Evolutionary conservation across 495 filamentous ascomycete genomes (phyloP).

Genomic region (Penicillium verhagenii): DNA sequence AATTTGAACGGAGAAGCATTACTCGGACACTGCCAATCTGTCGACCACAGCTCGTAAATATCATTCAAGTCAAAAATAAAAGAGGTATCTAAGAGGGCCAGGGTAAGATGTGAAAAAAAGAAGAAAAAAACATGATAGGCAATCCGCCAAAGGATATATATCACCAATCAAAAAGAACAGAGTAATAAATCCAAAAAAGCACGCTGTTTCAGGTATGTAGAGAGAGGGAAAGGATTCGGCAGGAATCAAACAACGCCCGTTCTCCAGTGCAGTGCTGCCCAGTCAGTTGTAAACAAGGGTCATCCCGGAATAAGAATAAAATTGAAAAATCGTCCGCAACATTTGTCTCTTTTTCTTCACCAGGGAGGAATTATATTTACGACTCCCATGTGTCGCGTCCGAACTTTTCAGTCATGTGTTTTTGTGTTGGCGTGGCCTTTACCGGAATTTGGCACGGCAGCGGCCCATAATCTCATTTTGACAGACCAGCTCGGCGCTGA

Average conservation of each 20-base stretch:
- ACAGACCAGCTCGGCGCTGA: conserved; percentile 96
- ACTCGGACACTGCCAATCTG: neutral
- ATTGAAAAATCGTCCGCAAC: neutral
- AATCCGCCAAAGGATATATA: conserved; percentile 16
- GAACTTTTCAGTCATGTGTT: neutral
- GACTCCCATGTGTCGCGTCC: neutral
- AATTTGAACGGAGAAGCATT: neutral
- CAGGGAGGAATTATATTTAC: neutral
- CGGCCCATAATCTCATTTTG: conserved; percentile 99
- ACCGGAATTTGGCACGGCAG: conserved; percentile 82
- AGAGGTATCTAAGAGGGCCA: conserved; percentile 31
- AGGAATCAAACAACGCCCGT: conserved; percentile 25
- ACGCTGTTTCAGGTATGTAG: conserved; percentile 15
- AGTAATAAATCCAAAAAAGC: neutral
- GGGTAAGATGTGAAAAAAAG: conserved; percentile 9
- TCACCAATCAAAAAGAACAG: conserved; percentile 6
- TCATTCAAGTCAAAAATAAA: conserved; percentile 25
- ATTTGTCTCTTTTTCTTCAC: neutral
- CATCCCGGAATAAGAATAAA: conserved; percentile 1
- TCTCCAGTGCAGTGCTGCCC: conserved; percentile 22
- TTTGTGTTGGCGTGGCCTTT: conserved; percentile 8
- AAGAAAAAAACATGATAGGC: conserved; percentile 7
- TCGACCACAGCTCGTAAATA: conserved; percentile 20
- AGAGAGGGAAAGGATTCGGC: conserved; percentile 8
- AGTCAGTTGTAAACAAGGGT: neutral